phyloP scores from a whole-genome alignment of 805 yeast species.

The Wickerhamomyces bisporus region DNA sequence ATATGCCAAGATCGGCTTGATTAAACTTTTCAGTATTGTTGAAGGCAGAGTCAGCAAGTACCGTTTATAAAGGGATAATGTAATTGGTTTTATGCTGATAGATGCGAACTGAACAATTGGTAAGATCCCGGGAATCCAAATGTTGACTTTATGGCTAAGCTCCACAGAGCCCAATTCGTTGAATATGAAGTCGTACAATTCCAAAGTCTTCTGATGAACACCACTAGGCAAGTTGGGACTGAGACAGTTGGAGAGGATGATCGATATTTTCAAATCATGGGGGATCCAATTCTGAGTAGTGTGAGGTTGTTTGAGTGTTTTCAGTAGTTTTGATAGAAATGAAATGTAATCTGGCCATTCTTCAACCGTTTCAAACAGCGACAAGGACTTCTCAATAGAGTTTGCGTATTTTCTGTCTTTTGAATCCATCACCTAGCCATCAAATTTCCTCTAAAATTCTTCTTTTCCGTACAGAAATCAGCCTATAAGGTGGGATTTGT shows the following conservation, averaged over 20 bases:
- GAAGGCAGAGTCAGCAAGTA: conserved; percentile 51
- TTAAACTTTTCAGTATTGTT: conserved; percentile 42
- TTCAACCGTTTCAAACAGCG: conserved; percentile 70
- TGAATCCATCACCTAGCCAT: conserved; percentile 33
- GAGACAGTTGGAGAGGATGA: conserved; percentile 70
- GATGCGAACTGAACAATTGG: conserved; percentile 88
- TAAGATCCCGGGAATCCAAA: conserved; percentile 92
- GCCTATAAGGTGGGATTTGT: no score
- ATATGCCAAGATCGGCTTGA: conserved; percentile 68
- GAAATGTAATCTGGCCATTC: conserved; percentile 99
- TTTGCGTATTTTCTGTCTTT: conserved; percentile 64
- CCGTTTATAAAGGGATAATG: conserved; percentile 56
- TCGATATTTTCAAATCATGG: conserved; percentile 57
- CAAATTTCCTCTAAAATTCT: neutral
- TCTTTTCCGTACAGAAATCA: neutral
- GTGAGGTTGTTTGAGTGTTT: conserved; percentile 53
- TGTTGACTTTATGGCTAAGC: conserved; percentile 48
- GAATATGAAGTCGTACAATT: conserved; percentile 69
- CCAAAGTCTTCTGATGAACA: conserved; percentile 85
- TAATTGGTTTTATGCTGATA: conserved; percentile 77
- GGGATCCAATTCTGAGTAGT: conserved; percentile 56
- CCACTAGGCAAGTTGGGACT: conserved; percentile 87
- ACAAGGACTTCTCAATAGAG: conserved; percentile 69
- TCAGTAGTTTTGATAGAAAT: conserved; percentile 71
- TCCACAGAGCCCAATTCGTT: conserved; percentile 51